These are phyloP conservation scores for Xerocomellus amylosporus DNA, from an alignment of 768 basidiomycete genomes.

Conservation along the genomic window DNA sequence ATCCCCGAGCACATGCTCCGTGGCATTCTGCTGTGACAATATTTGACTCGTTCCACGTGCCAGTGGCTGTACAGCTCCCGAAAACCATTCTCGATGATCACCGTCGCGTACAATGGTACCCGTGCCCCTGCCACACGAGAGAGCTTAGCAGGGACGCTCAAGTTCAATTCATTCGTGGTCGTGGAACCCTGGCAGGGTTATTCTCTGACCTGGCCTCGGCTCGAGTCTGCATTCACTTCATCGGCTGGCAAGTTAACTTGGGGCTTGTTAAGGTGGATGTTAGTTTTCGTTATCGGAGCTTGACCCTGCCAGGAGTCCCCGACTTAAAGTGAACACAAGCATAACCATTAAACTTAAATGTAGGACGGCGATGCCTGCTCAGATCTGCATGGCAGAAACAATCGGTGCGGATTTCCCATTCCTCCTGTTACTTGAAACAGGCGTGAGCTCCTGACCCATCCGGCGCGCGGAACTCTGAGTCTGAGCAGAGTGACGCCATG, in stretches of 20 bases:
- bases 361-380: background rate
- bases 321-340: background rate
- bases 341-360: constrained; percentile 4
- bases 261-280: constrained; percentile 9
- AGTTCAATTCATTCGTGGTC: background rate
- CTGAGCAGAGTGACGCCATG: background rate
- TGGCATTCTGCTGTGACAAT: constrained; percentile 6
- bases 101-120: background rate
- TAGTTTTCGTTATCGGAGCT: constrained; percentile 1
- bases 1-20: constrained; percentile 16
- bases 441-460: background rate
- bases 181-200: constrained; percentile 3
- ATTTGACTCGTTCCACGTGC: background rate
- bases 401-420: background rate
- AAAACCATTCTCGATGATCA: constrained; percentile 12
- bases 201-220: constrained; percentile 1
- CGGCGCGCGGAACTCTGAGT: background rate
- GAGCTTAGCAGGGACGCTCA: too few relatives aligned
- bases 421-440: background rate
- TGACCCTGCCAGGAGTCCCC: constrained; percentile 1
- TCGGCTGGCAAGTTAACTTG: constrained; percentile 4
- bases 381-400: background rate
- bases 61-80: constrained; percentile 3
- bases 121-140: background rate
- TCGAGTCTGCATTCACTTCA: constrained; percentile 10